Evolutionary conservation across 2,329 filamentous ascomycete genomes (phyloP), one percentile per base, ranked within the genome.

Genomic region (Dactylellina leptospora): DNA sequence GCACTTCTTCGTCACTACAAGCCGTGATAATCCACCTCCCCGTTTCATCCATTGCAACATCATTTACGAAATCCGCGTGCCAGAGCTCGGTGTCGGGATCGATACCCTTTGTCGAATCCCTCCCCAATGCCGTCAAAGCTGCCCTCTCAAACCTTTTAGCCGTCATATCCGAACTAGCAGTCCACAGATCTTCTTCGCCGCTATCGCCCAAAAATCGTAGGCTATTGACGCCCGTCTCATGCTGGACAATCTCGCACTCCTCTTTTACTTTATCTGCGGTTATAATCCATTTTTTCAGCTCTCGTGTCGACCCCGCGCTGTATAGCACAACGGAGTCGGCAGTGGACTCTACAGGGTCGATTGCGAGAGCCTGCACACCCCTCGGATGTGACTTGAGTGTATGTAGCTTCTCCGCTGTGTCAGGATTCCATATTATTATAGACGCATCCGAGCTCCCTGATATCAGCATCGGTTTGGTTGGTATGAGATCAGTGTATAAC

Each of bases 21-120:
- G 90, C 93, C 0, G 95, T 97, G 42, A 96, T 81, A 10, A 95
- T 86, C 88, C 91, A 93, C 18, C 88, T 85, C 2, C 90, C 89
- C 0, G 87, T 87, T 40, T 85, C 83, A 70, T 86, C 82, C 2
- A 93, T 84, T 6, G 88, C 87, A 20, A 97, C 85, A 63, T 92
- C 91, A 69, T 92, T 87, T 27, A 97, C 93, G 78, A 96, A 97
- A 79, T 96, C 92, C 1, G 92, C 91, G 78, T 99, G 95, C 60
- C 84, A 81, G 71, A 96, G 86, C 0, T 74, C 61, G 11, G 74
- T 75, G 62, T 76, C 75, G 10, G 74, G 73, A 18, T 75, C 64
- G 18, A 44, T 28, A 6, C 71, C 74, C 5, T 69, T 55, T 10
- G 23, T 44, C 25, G 55, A 61, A 40, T 72, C 73, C 16, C 16